Percentiles rank a stretch among this genome's conserved stretches.
These are phyloP conservation scores for Pistacia integerrima DNA, from an alignment of 345 rosid species.

Conservation along the genomic window DNA sequence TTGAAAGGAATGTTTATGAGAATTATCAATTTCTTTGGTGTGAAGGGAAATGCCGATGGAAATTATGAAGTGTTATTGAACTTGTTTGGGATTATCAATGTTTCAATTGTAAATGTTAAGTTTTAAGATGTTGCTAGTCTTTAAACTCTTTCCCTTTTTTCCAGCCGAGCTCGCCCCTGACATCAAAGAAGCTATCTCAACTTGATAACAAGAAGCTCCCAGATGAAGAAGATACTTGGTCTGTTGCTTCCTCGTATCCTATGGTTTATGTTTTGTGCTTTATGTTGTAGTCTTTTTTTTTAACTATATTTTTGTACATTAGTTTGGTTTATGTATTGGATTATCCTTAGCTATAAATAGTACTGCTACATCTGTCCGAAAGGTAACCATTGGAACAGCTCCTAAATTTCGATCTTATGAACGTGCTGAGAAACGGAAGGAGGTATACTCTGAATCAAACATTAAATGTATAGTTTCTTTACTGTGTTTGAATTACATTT, in stretches of 20 bases:
- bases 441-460: constrained; percentile 46
- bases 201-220: constrained; percentile 56
- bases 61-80: background rate
- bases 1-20: background rate
- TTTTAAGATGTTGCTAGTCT: constrained; percentile 15
- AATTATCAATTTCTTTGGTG: background rate
- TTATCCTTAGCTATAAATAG: constrained; percentile 72
- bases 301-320: background rate
- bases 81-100: background rate
- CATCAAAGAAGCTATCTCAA: constrained; percentile 56
- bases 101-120: background rate
- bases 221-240: constrained; percentile 85
- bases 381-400: constrained; percentile 82
- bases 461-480: constrained; percentile 7
- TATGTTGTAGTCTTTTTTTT: background rate
- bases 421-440: constrained; percentile 91
- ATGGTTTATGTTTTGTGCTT: background rate
- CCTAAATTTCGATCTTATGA: constrained; percentile 77
- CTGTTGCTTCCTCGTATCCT: constrained; percentile 95
- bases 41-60: background rate
- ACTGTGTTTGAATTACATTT: constrained; percentile 14
- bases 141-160: constrained; percentile 11
- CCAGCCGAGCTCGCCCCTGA: constrained; percentile 57
- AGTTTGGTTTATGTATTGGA: constrained; percentile 7
- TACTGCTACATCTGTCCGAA: constrained; percentile 66